A percentile compares a stretch with the other conserved stretches of the same genome.
These are phyloP conservation scores for Neoascochyta sp. DNA, from an alignment of 2,329 filamentous ascomycete species.

Conservation along the genomic window DNA sequence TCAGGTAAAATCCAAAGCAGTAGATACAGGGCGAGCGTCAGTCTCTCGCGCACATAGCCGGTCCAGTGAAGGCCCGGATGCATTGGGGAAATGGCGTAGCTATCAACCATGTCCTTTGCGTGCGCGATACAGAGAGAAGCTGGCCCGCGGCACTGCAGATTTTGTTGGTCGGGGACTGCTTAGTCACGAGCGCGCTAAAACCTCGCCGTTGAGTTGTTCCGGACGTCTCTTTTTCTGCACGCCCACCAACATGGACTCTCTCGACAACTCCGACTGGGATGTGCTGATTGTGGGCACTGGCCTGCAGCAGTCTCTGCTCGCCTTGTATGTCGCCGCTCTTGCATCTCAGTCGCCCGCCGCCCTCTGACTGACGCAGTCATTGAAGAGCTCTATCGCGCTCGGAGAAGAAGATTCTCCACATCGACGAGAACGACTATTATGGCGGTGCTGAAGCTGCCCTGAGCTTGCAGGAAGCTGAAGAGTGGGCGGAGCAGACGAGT, in stretches of 20 bases:
- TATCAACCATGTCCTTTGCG: constrained; percentile 33
- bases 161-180: constrained; percentile 21
- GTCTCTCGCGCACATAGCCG: constrained; percentile 43
- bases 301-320: constrained; percentile 51
- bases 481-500: constrained; percentile 59
- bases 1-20: constrained; percentile 49
- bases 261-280: constrained; percentile 51
- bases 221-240: constrained; percentile 15
- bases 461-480: constrained; percentile 74
- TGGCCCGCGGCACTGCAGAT: constrained; percentile 13
- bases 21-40: constrained; percentile 49
- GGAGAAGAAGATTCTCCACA: constrained; percentile 83
- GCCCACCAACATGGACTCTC: constrained; percentile 45
- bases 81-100: constrained; percentile 35
- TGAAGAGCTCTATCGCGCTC: constrained; percentile 87
- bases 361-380: constrained; percentile 68
- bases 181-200: constrained; percentile 33
- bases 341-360: constrained; percentile 32
- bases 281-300: constrained; percentile 53
- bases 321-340: constrained; percentile 45
- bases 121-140: constrained; percentile 32
- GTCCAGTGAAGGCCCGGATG: constrained; percentile 46
- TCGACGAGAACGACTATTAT: constrained; percentile 86
- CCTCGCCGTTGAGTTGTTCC: constrained; percentile 16
- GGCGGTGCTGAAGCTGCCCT: constrained; percentile 82